phyloP scores from a whole-genome alignment of 2,329 filamentous ascomycete species.

The Trichoderma sp. region DNA sequence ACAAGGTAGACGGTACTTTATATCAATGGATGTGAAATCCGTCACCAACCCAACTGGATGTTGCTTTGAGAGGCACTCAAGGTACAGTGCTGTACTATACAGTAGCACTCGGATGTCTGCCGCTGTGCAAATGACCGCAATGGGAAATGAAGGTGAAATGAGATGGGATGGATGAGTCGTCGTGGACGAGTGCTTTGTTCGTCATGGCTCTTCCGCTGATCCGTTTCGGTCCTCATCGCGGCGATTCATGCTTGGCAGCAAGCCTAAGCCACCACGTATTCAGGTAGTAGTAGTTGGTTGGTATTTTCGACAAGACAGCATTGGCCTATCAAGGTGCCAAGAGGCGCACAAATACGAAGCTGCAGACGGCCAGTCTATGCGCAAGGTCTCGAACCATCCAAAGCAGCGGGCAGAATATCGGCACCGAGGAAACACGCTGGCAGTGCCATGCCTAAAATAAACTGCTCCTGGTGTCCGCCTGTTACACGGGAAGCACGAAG shows the following conservation, averaged over 20 bases:
- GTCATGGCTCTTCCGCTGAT: not conserved
- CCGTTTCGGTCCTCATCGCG: not conserved
- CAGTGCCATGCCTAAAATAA: not conserved
- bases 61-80: not conserved
- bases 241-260: not conserved
- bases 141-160: not conserved
- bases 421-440: not conserved
- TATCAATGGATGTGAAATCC: not conserved
- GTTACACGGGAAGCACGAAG: not conserved
- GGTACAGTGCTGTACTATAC: too few relatives aligned
- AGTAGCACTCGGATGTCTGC: not conserved
- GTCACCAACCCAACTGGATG: not conserved
- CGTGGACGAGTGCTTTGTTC: not conserved
- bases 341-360: not conserved
- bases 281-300: not conserved
- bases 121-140: not conserved
- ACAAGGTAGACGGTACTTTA: not conserved
- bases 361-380: not conserved
- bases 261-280: not conserved
- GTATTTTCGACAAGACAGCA: not conserved
- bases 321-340: not conserved
- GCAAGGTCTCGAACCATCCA: not conserved
- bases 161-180: not conserved
- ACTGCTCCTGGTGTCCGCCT: not conserved
- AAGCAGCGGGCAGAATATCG: not conserved